These are phyloP conservation scores for Phytophthora pisi DNA, from an alignment of 352 stramenopile genomes.

Conservation along the genomic window DNA sequence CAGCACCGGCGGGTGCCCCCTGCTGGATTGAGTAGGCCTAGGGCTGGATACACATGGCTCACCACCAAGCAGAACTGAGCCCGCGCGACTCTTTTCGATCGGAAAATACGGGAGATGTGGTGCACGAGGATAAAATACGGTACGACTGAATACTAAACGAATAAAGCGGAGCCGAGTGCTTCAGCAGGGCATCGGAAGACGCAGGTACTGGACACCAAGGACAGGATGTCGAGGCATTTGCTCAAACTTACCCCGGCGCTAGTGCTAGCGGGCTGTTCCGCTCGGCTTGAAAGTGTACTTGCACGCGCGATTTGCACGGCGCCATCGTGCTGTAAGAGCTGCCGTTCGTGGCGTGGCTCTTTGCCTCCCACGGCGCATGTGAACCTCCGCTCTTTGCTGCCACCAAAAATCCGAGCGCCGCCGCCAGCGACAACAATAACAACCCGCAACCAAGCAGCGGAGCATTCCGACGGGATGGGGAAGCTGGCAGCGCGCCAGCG, in stretches of 20 bases:
- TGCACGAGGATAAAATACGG: neutral
- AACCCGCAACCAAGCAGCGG: constrained; percentile 9
- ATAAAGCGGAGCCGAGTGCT: neutral
- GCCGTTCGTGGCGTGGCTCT: neutral
- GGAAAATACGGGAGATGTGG: constrained; percentile 13
- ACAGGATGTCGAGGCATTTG: neutral
- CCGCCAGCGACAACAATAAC: neutral
- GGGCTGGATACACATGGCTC: constrained; percentile 21
- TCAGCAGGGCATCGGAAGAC: neutral
- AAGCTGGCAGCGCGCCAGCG: constrained; percentile 5
- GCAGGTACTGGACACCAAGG: neutral
- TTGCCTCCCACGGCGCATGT: neutral
- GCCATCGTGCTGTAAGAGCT: neutral
- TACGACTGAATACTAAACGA: neutral
- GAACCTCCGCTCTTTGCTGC: constrained; percentile 21
- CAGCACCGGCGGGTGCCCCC: neutral
- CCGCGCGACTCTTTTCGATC: neutral
- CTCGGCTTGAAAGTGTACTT: neutral
- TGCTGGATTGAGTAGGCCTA: constrained; percentile 9
- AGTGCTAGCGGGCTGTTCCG: neutral
- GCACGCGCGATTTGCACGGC: neutral
- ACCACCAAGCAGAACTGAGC: constrained; percentile 33
- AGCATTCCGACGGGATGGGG: constrained; percentile 32
- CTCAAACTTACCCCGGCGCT: too few species aligned
- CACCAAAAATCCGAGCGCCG: neutral